A percentile compares a stretch with the other conserved stretches of the same genome.
Conservation (phyloP, 805 yeast species). For the Sugiyamaella valdiviana region DNA sequence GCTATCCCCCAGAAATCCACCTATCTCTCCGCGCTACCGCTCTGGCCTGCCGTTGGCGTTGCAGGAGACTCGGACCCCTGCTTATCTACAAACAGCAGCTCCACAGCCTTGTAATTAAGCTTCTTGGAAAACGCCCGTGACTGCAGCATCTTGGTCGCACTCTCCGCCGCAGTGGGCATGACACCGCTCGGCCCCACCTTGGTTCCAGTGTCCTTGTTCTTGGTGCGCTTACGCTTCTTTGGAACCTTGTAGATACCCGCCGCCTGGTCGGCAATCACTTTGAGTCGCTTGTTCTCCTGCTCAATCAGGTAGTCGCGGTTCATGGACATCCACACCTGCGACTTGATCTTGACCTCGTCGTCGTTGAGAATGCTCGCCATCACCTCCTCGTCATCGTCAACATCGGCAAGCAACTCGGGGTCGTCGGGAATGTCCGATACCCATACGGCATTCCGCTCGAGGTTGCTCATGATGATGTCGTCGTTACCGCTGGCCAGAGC, state of each 20-base stretch:
- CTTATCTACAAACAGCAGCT: constrained; percentile 31
- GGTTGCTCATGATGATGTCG: constrained; percentile 9
- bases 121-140: constrained; percentile 78
- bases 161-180: constrained; percentile 60
- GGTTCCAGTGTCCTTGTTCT: constrained; percentile 24
- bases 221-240: constrained; percentile 32
- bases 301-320: constrained; percentile 81
- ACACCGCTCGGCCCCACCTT: constrained; percentile 32
- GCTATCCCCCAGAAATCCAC: background rate
- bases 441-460: constrained; percentile 9
- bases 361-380: constrained; percentile 53
- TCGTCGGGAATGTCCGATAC: constrained; percentile 50
- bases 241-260: constrained; percentile 65
- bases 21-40: background rate
- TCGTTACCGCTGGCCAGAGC: constrained; percentile 8
- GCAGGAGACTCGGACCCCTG: background rate
- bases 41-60: background rate
- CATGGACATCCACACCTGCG: constrained; percentile 81
- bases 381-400: constrained; percentile 71
- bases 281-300: constrained; percentile 77
- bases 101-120: constrained; percentile 81
- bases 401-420: constrained; percentile 60
- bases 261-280: constrained; percentile 77
- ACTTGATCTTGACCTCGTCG: constrained; percentile 69
- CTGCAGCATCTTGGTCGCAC: constrained; percentile 68